These are phyloP conservation scores for Jatropha curcas DNA, from an alignment of 345 rosid genomes.

Conservation along the genomic window DNA sequence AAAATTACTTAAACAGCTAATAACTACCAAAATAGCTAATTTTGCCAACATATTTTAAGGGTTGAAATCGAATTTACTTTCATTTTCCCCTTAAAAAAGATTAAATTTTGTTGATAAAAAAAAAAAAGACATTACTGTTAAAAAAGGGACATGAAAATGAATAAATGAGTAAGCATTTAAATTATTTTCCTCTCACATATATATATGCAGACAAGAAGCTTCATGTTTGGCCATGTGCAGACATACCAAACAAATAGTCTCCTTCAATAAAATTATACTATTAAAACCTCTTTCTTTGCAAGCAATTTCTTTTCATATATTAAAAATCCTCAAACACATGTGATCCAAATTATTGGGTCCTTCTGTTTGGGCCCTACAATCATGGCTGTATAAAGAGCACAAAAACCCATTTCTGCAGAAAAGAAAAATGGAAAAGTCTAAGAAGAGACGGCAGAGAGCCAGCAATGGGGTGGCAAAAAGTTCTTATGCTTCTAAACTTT, in stretches of 20 bases:
- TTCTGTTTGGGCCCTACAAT: slow-evolving; percentile 30
- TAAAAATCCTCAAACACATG: slow-evolving; percentile 19
- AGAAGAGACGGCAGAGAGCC: slow-evolving; percentile 5
- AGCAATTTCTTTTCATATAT: not conserved
- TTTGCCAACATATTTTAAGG: too few relatives aligned
- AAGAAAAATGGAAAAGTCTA: slow-evolving; percentile 22
- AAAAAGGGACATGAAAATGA: too few relatives aligned
- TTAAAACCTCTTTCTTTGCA: not conserved
- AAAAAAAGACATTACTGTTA: too few relatives aligned
- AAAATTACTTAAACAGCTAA: too few relatives aligned
- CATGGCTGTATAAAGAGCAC: slow-evolving; percentile 22
- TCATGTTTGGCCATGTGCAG: slow-evolving; percentile 25
- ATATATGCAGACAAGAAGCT: slow-evolving; percentile 18
- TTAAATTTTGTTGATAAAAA: too few relatives aligned
- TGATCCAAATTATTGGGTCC: slow-evolving; percentile 34
- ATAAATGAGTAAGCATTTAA: too few relatives aligned
- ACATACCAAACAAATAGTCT: slow-evolving; percentile 11
- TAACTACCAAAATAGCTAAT: too few relatives aligned
- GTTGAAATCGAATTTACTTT: too few relatives aligned
- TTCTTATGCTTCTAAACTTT: slow-evolving; percentile 6
- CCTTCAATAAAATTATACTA: not conserved
- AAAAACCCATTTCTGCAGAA: slow-evolving; percentile 7
- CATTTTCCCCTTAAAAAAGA: too few relatives aligned
- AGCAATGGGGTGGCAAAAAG: slow-evolving; percentile 1
- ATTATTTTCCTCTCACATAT: not conserved